Base-by-base conservation (phyloP, 1,284 basidiomycete species). In the Pterulicium gracile region DNA sequence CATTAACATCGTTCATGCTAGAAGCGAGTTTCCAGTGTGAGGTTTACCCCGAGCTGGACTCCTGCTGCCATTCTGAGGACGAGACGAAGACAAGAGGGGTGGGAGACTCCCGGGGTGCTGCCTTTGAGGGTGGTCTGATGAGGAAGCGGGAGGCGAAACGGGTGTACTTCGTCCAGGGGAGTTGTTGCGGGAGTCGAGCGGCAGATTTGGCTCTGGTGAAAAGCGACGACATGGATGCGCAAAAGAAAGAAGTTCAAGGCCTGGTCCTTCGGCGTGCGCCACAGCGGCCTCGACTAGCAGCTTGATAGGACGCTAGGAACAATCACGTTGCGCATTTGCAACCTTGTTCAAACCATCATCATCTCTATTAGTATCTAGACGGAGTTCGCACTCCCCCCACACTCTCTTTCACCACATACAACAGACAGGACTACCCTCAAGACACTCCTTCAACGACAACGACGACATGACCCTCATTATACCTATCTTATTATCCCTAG, bases 31-130 rank as follows among this genome's bases (percentile, higher is more conserved):
- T n/a, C n/a, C n/a, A n/a, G n/a, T n/a, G n/a, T n/a, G n/a, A n/a
- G n/a, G n/a, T n/a, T 48, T 54, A 70, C 69, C 64, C 63, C 53
- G 54, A 54, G 34, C 52, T 50, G 10, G 66, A 67, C 20, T 56
- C 49, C 46, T 51, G 47, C 52, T 69, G 65, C 69, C 69, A 70
- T 35, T 55, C 50, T 13, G 56, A 56, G 1, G 68, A 61, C 15
- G 71, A 70, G 35, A 74, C 61, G 48, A 75, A 70, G 0, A 75
- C 67, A 12, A 78, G 58, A 4, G 76, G 76, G 5, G 73, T 77
- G 3, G 75, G 75, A 5, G 63, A 69, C 48, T 72, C 62, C 46
- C 76, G 60, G 13, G 67, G 65, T 10, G 72, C 69, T 49, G 57
- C 61, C 3, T 54, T 44, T 4, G 69, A 54, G 24, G 75, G 72